Evolutionary conservation across 352 stramenopile species (phyloP), one percentile per base, ranked within the genome.

Genomic region (Pythium utonaiense): DNA sequence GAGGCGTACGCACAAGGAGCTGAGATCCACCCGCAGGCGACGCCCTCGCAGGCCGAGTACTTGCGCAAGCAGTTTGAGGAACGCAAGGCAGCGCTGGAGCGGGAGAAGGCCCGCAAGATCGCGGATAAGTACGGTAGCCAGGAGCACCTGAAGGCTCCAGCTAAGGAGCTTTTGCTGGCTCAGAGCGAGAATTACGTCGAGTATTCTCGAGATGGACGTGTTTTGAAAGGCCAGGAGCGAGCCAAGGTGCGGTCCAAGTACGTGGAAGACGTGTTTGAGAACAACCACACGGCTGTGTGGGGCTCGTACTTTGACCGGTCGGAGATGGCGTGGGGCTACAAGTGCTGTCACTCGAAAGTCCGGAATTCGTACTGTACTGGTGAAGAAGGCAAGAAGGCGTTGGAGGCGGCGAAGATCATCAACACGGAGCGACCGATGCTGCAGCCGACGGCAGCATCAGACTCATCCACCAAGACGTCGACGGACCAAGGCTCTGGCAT

Each of bases 211-310:
- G 93, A 98, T 66, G 95, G 95, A 16, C 78, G 90, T 33, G 75
- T 98, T 9, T 71, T 89, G n/a, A 90, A 93, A 47, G 82, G 77
- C 0, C 74, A 88, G 21, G 85, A 93, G 62, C 77, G 81, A 41
- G 84, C 78, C n/a, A 77, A 86, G 8, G 86, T 89, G 27, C 90
- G 86, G 27, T 98, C 89, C 62, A 99, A 99, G 77, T 99, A 99
- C 71, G 85, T 99, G 30, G 97, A 99, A 77, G 96, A 99, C 68
- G 81, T 97, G 34, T 87, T 94, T 25, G 81, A 94, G 52, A 98
- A 98, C 71, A 99, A 98, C 69, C 98, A 99, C 70, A 96, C 81
- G 8, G 85, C 75, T 17, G 90, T 99, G 12, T 99, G 96, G 96
- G 98, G 98, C 21, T 98, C 89, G 28, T 99, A 96, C 75, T 99